Base-by-base conservation (phyloP, 2,329 filamentous ascomycete genomes). In the Monilinia fructicola region DNA sequence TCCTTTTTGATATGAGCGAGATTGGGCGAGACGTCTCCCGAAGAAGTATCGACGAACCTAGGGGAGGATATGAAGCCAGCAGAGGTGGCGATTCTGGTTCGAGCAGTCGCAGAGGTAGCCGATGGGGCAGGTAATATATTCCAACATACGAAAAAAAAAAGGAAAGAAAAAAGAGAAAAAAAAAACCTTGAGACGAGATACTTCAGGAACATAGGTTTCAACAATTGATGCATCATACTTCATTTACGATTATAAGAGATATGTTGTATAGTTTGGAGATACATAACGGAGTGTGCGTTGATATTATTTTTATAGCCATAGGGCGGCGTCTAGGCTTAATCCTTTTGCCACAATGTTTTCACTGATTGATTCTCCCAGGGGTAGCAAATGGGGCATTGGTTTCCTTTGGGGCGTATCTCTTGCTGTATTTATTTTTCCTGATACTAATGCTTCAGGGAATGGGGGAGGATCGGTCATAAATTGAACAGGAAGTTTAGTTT, bases 1-100 rank as follows among this genome's bases (percentile, higher is more conserved):
- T 92, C 12, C 81, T 92, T 12, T 92, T 92, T 76, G 87, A 89
- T 69, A 86, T 92, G 81, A 90, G 87, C 46, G 89, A 92, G 76
- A 84, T 91, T 74, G 87, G 87, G 71, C 80, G 84, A 23, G 73
- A 78, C 55, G 82, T 83, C 66, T 82, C 83, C 54, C 80, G 86
- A 69, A 81, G 84, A 69, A 88, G 74, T 44, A 75, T 88, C 10
- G 86, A 89, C 70, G 86, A 88, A 69, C 78, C 77, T 1, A 76
- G 73, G 63, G 72, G 68, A 42, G 71, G 70, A 40, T 69, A 50
- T 38, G 40, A 61, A n/a, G 59, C 46, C 46, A 73, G 72, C 26
- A 69, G 74, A 63, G 69, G 69, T 31, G 74, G 73, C 9, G 75
- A 76, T 50, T 75, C 74, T 28, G 69, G 70, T 21, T 72, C 69